A percentile compares a stretch with the other conserved stretches of the same genome.
phyloP scores from a whole-genome alignment of 2,329 filamentous ascomycete genomes.

The Cladophialophora psammophila region DNA sequence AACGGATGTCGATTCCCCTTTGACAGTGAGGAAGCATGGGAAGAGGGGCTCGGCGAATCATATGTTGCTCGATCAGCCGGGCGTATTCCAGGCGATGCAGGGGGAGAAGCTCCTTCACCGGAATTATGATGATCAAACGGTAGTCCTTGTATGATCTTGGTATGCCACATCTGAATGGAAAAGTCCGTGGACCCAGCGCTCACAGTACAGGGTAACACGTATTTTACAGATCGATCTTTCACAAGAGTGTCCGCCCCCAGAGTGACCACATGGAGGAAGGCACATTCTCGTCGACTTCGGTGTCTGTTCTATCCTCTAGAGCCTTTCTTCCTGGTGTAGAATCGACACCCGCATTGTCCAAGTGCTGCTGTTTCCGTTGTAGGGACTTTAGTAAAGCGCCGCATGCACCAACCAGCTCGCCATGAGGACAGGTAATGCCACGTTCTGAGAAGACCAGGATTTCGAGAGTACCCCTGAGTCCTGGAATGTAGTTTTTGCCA shows the following conservation, averaged over 20 bases:
- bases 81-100: no score
- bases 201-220: conserved; percentile 15
- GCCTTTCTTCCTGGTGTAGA: not conserved
- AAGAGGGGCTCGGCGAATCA: no score
- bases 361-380: conserved; percentile 15
- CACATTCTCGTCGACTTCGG: not conserved
- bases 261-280: conserved; percentile 15
- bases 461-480: conserved; percentile 49
- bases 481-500: conserved; percentile 16
- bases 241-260: conserved; percentile 5
- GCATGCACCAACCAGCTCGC: conserved; percentile 26
- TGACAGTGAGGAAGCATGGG: no score
- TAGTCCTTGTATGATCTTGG: not conserved
- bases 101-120: no score
- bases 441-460: conserved; percentile 37
- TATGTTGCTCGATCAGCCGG: no score
- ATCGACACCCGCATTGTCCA: conserved; percentile 4
- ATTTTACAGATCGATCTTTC: not conserved
- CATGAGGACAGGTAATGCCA: conserved; percentile 18
- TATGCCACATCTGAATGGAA: not conserved
- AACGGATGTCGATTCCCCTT: no score
- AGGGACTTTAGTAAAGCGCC: conserved; percentile 21
- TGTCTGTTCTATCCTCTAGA: not conserved
- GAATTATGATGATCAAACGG: not conserved
- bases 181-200: not conserved